Base-by-base conservation (phyloP, 257 asterid species). In the Lantana camara region DNA sequence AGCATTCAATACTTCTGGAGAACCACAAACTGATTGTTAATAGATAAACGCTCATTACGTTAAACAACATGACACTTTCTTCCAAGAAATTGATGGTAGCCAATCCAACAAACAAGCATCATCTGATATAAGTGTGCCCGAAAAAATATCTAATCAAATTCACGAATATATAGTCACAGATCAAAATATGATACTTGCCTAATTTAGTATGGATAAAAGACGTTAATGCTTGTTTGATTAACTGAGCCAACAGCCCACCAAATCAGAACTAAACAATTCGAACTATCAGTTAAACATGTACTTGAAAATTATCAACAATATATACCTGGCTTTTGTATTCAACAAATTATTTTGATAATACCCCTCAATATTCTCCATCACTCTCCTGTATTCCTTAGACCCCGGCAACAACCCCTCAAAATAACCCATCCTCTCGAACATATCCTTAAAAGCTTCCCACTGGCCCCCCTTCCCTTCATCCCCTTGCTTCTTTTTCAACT, bases 401-500 rank as follows among this genome's bases (percentile, higher is more conserved):
- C 99, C 99, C 0, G 84, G 91, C 77, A 93, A 62, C 78, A 88
- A 57, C 69, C 95, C 96, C 49, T 84, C 77, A 66, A 93, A 93
- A 69, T 85, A 84, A 30, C 95, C 96, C 52, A 88, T 82, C 34
- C 68, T 76, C 70, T 88, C 95, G 79, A 85, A 70, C 71, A 82
- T 82, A 73, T 77, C 85, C 77, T 21, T 79, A 63, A 82, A 93
- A 45, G 80, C 89, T 57, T 90, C 99, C 99, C 96, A 93, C 8
- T 89, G 76, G 77, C 92, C 83, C 64, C 97, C 99, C 77, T 88
- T 85, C 69, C 99, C 95, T 77, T 84, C 99, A 24, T 55, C 80
- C 29, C 95, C 92, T 64, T 82, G 83, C 76, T 62, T 90, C 83
- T 82, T 93, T 60, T 81, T 84, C 79, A 80, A 34, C 75, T 90